Evolutionary conservation across 805 yeast genomes (phyloP).

Genomic region (Kuraishia molischiana): DNA sequence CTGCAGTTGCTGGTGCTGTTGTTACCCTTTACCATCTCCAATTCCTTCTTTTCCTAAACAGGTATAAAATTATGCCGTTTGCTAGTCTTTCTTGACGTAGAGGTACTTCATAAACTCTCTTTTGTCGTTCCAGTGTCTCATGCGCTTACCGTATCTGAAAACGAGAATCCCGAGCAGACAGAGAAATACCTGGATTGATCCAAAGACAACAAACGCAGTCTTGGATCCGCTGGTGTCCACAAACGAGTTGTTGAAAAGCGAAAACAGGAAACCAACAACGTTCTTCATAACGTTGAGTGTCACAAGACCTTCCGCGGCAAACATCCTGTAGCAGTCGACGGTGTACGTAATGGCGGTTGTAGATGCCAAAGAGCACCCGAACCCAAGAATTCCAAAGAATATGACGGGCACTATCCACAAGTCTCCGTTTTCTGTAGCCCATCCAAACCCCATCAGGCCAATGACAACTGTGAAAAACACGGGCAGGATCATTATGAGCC

Average conservation of each 20-base stretch:
- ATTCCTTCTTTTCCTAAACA: too few species aligned
- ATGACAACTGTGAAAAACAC: slow-evolving; percentile 30
- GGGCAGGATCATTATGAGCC: slow-evolving; percentile 44
- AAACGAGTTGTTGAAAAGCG: slow-evolving; percentile 44
- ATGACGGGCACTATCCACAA: slow-evolving; percentile 49
- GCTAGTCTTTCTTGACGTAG: slow-evolving; percentile 12
- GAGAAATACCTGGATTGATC: slow-evolving; percentile 37
- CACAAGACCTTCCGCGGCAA: slow-evolving; percentile 50
- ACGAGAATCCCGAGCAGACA: slow-evolving; percentile 40
- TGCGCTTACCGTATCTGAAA: slow-evolving; percentile 42
- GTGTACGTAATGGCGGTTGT: slow-evolving; percentile 53
- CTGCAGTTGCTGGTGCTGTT: too few species aligned
- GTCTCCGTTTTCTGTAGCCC: slow-evolving; percentile 39
- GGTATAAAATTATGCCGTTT: too few species aligned
- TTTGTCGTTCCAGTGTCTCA: slow-evolving; percentile 41
- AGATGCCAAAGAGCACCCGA: slow-evolving; percentile 52
- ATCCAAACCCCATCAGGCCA: slow-evolving; percentile 57
- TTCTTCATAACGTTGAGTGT: slow-evolving; percentile 46
- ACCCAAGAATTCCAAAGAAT: slow-evolving; percentile 45
- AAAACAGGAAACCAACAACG: slow-evolving; percentile 42
- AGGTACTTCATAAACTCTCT: slow-evolving; percentile 30
- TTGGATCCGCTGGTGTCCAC: slow-evolving; percentile 29
- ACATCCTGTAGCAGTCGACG: slow-evolving; percentile 46
- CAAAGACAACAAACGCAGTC: slow-evolving; percentile 41
- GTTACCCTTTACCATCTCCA: too few species aligned